phyloP scores from a whole-genome alignment of 2,329 filamentous ascomycete species.

The Fusarium torreyae region DNA sequence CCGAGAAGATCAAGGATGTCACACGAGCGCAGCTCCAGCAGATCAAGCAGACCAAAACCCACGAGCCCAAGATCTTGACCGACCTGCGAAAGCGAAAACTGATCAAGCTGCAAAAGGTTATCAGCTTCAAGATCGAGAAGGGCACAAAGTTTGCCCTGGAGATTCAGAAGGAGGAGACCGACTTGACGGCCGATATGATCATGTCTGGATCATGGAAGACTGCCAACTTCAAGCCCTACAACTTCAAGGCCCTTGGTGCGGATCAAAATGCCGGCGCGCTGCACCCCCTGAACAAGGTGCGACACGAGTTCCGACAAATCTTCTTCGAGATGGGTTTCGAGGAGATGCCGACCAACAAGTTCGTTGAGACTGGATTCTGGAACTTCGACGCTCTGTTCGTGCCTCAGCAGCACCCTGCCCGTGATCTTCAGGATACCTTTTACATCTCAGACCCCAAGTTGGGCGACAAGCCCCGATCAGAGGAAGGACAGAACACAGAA shows the following conservation, averaged over 20 bases:
- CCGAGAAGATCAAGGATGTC: constrained; percentile 83
- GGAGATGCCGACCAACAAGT: constrained; percentile 96
- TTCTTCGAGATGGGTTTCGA: constrained; percentile 99
- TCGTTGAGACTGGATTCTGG: constrained; percentile 98
- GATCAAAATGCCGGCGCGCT: constrained; percentile 74
- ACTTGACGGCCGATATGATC: constrained; percentile 95
- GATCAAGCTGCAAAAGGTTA: constrained; percentile 84
- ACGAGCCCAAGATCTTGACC: constrained; percentile 82
- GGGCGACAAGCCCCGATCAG: constrained; percentile 77
- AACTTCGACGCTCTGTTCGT: constrained; percentile 98
- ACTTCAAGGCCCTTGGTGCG: constrained; percentile 80
- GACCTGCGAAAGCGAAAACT: constrained; percentile 96
- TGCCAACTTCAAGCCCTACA: constrained; percentile 85
- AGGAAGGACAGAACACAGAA: constrained; percentile 78
- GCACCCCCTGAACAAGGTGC: constrained; percentile 91
- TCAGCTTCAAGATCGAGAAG: constrained; percentile 87
- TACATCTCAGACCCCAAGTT: constrained; percentile 91
- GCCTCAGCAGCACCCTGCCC: constrained; percentile 94
- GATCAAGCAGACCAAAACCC: constrained; percentile 78
- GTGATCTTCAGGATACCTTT: constrained; percentile 98
- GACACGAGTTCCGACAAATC: constrained; percentile 95
- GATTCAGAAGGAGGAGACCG: constrained; percentile 93
- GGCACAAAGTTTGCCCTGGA: constrained; percentile 90
- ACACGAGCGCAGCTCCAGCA: constrained; percentile 82
- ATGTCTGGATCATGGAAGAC: constrained; percentile 91